A percentile compares a stretch with the other conserved stretches of the same genome.
Evolutionary conservation across 179 eudicot genomes (phyloP).

Genomic region (Dionaea muscipula): DNA sequence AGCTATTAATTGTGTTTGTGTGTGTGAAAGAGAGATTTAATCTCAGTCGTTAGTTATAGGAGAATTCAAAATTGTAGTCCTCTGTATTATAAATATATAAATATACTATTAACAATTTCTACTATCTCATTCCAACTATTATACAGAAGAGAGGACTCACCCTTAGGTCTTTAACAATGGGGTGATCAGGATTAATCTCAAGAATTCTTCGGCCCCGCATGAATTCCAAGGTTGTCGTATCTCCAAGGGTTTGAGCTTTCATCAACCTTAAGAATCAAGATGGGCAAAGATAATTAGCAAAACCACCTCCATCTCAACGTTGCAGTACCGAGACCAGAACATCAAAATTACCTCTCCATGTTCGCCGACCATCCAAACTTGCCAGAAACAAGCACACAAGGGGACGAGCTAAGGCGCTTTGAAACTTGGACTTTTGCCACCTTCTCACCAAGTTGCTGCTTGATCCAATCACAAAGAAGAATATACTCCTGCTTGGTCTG

Average conservation of each 20-base stretch:
- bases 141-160: slow-evolving; percentile 25
- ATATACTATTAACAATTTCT: too few relatives aligned
- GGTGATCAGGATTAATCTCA: slow-evolving; percentile 94
- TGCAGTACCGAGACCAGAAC: not conserved
- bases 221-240: slow-evolving; percentile 83
- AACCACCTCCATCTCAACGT: too few relatives aligned
- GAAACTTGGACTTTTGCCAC: slow-evolving; percentile 95
- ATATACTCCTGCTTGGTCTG: slow-evolving; percentile 74
- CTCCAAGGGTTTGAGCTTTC: slow-evolving; percentile 96
- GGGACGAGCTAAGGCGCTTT: slow-evolving; percentile 85
- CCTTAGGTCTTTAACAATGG: slow-evolving; percentile 69
- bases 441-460: slow-evolving; percentile 93
- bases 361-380: slow-evolving; percentile 99
- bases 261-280: slow-evolving; percentile 41
- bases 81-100: too few relatives aligned
- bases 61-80: too few relatives aligned
- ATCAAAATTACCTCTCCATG: slow-evolving; percentile 63
- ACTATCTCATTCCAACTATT: too few relatives aligned
- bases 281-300: not conserved
- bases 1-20: too few relatives aligned
- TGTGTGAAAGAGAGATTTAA: too few relatives aligned
- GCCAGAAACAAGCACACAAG: slow-evolving; percentile 95
- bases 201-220: slow-evolving; percentile 92
- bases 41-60: too few relatives aligned
- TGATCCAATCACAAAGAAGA: slow-evolving; percentile 91